Evolutionary conservation across 208 protist genomes (phyloP).

Genomic region (Endotrypanum monterogeii): DNA sequence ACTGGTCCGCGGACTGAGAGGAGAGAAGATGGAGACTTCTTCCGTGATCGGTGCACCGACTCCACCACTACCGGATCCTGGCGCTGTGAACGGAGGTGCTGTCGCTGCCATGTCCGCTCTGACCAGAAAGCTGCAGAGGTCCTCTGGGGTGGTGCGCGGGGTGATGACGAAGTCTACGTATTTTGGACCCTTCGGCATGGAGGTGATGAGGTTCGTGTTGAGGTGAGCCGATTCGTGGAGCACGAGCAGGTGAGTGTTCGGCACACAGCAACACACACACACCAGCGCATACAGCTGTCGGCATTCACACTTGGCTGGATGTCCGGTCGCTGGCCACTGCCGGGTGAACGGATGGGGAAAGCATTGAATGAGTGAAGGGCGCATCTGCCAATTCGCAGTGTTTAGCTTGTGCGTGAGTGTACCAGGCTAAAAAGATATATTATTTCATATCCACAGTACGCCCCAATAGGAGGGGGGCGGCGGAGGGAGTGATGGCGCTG

Average conservation of each 20-base stretch:
- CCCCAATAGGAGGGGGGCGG: background rate
- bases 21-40: slow-evolving; percentile 20
- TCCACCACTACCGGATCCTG: slow-evolving; percentile 12
- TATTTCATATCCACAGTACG: background rate
- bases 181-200: slow-evolving; percentile 79
- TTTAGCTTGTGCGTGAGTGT: background rate
- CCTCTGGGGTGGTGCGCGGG: slow-evolving; percentile 54
- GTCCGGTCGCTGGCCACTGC: slow-evolving; percentile 77
- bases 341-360: slow-evolving; percentile 81
- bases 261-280: slow-evolving; percentile 82
- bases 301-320: slow-evolving; percentile 81
- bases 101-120: slow-evolving; percentile 52
- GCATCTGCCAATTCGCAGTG: slow-evolving; percentile 22
- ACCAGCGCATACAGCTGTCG: slow-evolving; percentile 87
- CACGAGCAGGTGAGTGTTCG: slow-evolving; percentile 78
- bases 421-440: background rate
- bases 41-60: background rate
- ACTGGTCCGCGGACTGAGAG: background rate
- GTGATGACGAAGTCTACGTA: slow-evolving; percentile 81
- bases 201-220: slow-evolving; percentile 63
- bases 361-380: slow-evolving; percentile 68
- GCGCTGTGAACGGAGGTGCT: background rate
- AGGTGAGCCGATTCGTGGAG: slow-evolving; percentile 54
- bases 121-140: slow-evolving; percentile 69
- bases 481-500: no score